phyloP scores from a whole-genome alignment of 768 basidiomycete genomes.

The Sarcodon aspratus region DNA sequence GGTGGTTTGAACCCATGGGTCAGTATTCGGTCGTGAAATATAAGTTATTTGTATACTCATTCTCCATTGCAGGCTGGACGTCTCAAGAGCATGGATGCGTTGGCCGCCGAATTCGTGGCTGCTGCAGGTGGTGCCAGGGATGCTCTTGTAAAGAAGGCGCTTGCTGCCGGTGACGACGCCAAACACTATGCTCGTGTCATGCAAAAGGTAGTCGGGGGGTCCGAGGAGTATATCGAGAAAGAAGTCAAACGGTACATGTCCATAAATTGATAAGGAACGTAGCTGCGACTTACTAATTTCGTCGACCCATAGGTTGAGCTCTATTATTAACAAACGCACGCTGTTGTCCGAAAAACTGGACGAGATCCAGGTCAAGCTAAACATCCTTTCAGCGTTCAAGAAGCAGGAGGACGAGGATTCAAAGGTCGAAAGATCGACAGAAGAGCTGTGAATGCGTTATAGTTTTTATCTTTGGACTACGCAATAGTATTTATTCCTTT shows the following conservation, averaged over 20 bases:
- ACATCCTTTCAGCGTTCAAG: slow-evolving; percentile 64
- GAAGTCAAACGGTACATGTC: slow-evolving; percentile 68
- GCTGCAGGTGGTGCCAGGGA: slow-evolving; percentile 45
- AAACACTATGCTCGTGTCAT: slow-evolving; percentile 84
- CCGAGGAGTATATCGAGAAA: slow-evolving; percentile 72
- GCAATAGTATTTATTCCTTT: no score
- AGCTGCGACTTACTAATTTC: slow-evolving; percentile 8
- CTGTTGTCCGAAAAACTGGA: slow-evolving; percentile 75
- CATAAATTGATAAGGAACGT: slow-evolving; percentile 10
- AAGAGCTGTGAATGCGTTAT: background rate
- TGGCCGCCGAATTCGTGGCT: slow-evolving; percentile 67
- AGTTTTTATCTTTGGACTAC: background rate
- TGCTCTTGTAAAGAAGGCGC: slow-evolving; percentile 51
- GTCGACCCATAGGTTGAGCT: slow-evolving; percentile 57
- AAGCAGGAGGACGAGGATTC: slow-evolving; percentile 15
- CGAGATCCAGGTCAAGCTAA: slow-evolving; percentile 87
- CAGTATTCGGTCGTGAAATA: slow-evolving; percentile 9
- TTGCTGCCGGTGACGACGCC: slow-evolving; percentile 37
- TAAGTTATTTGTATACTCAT: background rate
- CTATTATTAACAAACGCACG: slow-evolving; percentile 70
- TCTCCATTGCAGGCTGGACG: slow-evolving; percentile 59
- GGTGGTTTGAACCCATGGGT: slow-evolving; percentile 71
- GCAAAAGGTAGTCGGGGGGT: slow-evolving; percentile 69
- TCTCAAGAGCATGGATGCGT: slow-evolving; percentile 58
- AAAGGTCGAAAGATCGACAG: slow-evolving; percentile 10